Evolutionary conservation across 2,329 filamentous ascomycete species (phyloP), one percentile per base, ranked within the genome.

Genomic region (Dendryphion nanum): DNA sequence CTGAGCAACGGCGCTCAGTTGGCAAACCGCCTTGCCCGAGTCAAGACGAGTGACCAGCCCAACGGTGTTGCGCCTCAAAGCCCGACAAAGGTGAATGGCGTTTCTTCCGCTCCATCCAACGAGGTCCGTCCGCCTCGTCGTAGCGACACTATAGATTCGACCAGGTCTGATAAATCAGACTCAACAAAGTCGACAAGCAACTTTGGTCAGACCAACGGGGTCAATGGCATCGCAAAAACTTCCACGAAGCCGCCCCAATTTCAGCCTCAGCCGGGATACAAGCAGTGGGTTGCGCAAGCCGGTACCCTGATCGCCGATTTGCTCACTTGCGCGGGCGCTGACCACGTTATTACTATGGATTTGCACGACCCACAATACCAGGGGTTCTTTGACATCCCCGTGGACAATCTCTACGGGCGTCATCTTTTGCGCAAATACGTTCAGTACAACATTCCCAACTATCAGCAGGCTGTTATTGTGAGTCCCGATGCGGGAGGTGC

Each of bases 271-370:
- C 88, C 90, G 6, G 93, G 93, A 35, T 98, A 98, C 68, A 93
- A 93, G 73, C 89, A 95, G 71, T 98, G 93, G 93, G 91, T 98
- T 47, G 93, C 93, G 16, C 93, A 97, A 71, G 90, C 93, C 29
- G 93, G 93, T 43, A 97, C 90, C 19, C 78, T 98, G 40, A 86
- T 98, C 33, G 93, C 93, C 35, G 90, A 97, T 64, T 80, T 98
- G 30, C 76, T 98, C 50, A 96, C 89, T 28, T 96, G 90, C 69
- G 91, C 93, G 47, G 93, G 93, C 49, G 89, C 93, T 31, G 91
- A 98, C 66, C 93, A 97, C 68, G 84, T 93, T 63, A 96, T 97
- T 64, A 96, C 91, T 20, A 94, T 98, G 86, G 93, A 98, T 62
- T 78, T 98, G 36, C 60, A 64, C 35, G 91, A 96, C 66, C 86